Conservation (phyloP, 371 early-diverging fungal species). For the Circinella minor region DNA sequence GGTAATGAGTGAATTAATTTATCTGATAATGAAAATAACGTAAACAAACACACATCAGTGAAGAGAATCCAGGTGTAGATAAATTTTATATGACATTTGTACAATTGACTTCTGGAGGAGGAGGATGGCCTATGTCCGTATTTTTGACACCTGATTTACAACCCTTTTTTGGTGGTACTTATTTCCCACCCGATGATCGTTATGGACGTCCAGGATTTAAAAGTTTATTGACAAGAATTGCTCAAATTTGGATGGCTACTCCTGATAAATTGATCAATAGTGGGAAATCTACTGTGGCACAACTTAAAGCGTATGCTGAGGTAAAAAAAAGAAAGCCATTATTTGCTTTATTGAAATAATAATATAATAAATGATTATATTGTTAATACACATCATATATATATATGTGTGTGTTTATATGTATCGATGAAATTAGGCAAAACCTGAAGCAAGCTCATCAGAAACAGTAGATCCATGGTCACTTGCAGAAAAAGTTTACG, state of each 20-base stretch:
- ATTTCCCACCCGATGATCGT: conserved; percentile 65
- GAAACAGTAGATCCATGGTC: conserved; percentile 17
- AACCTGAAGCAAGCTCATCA: conserved; percentile 21
- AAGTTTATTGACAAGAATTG: conserved; percentile 48
- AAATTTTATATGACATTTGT: conserved; percentile 66
- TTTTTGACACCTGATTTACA: conserved; percentile 68
- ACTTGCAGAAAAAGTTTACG: conserved; percentile 37
- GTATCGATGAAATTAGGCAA: conserved; percentile 17
- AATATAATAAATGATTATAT: no score
- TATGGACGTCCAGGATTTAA: conserved; percentile 60
- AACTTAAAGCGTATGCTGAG: conserved; percentile 42
- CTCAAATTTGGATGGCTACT: conserved; percentile 48
- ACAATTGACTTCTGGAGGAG: conserved; percentile 57
- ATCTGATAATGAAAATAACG: not conserved
- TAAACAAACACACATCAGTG: conserved; percentile 38
- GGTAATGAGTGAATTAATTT: no score
- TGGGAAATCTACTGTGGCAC: conserved; percentile 44
- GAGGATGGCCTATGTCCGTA: conserved; percentile 71
- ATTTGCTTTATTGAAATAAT: no score
- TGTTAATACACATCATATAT: no score
- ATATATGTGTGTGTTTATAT: no score
- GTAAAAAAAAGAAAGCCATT: conserved; percentile 11
- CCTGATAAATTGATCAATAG: conserved; percentile 44
- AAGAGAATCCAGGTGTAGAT: conserved; percentile 73
- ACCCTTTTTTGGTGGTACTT: conserved; percentile 73